Evolutionary conservation across 192 early-diverging fungal genomes (phyloP), one percentile per base, ranked within the genome.

Genomic region (Coemansia sp.): DNA sequence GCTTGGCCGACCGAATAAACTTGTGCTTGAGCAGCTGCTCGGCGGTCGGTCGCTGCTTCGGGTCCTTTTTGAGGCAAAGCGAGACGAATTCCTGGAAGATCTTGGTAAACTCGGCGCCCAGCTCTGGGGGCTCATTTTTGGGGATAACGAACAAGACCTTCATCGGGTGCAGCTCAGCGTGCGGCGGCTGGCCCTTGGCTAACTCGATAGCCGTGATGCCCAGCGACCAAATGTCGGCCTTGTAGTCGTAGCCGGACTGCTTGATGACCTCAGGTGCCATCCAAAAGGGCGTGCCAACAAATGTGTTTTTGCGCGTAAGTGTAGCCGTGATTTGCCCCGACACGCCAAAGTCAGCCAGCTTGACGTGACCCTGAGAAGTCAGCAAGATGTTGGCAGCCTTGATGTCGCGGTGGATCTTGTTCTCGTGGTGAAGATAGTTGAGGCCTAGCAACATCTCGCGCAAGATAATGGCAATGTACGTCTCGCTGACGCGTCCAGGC

Each of bases 271-370:
- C 94, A 8, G 95, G 94, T 11, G 94, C 93, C 94, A 95, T 95
- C 95, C 92, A 95, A 82, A 92, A 92, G 76, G 97, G 97, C 27
- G 96, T 98, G 3, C 97, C 97, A 6, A 99, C 97, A 90, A 99
- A 98, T 20, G 97, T 97, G 76, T 94, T 94, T 76, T 95, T 96
- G 72, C 97, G 96, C 38, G 92, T 95, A 79, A 95, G 88, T 29
- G 94, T 96, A 3, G 90, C 90, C 11, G 95, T 94, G 38, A 97
- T 73, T 82, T 98, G 96, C 31, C 95, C 95, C 29, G 94, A 93
- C n/a, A 99, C 97, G 11, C 97, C 97, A 88, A 99, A 99, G 86
- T 99, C 97, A 3, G 95, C 96, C 62, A 99, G 86, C 79, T 98
- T 99, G 53, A 99, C 90, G 62, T 92, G 89, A 13, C 87, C 96